These are phyloP conservation scores for Musa beccarii DNA, from an alignment of 176 grass and related monocot species.

Conservation along the genomic window DNA sequence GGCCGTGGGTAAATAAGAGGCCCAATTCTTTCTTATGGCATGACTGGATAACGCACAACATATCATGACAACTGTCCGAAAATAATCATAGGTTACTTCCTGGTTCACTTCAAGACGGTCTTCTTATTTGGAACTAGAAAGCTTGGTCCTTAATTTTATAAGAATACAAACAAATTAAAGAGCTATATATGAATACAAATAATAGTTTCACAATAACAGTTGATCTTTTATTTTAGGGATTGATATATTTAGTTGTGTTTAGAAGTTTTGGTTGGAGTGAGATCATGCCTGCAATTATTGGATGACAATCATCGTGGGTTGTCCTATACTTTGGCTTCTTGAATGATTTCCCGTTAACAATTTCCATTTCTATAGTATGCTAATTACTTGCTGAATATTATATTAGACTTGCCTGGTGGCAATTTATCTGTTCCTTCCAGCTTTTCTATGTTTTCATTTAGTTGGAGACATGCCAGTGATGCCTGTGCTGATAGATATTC, in stretches of 20 bases:
- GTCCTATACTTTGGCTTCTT: not conserved
- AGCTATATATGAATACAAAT: not conserved
- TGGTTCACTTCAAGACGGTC: not conserved
- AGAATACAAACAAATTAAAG: not conserved
- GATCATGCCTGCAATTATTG: not conserved
- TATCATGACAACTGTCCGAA: not conserved
- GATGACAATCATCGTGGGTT: not conserved
- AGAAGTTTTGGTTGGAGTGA: not conserved
- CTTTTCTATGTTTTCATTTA: not conserved
- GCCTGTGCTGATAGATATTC: not conserved
- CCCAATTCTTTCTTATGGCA: not conserved
- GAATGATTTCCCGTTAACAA: not conserved
- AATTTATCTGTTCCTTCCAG: not conserved
- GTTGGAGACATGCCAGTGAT: not conserved
- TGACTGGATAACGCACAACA: not conserved
- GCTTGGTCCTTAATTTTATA: not conserved
- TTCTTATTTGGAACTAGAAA: not conserved
- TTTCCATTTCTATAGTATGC: not conserved
- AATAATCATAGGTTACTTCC: not conserved
- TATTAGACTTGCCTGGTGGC: not conserved
- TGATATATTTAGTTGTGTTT: not conserved
- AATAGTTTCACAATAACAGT: not conserved
- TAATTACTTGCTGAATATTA: not conserved
- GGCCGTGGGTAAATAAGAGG: not conserved
- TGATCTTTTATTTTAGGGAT: not conserved